Evolutionary conservation across 495 filamentous ascomycete genomes (phyloP), one percentile per base, ranked within the genome.

Genomic region (Darksidea phi): DNA sequence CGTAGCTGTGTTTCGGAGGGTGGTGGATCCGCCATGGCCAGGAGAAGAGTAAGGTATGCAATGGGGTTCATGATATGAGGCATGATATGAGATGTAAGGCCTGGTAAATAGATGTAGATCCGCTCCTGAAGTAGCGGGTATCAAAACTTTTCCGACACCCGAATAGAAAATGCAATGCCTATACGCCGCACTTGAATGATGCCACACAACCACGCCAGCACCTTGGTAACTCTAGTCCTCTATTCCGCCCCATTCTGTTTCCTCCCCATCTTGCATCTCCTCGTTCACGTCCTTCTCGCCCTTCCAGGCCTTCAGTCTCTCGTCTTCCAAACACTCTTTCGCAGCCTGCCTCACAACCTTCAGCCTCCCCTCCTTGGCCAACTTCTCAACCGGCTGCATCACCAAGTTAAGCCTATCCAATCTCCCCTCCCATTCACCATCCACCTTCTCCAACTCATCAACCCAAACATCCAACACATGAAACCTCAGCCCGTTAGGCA

Each of bases 381-480:
- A 59, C 64, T 66, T 79, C 75, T 78, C 76, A 68, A 91, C 70
- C 2, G 87, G 88, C 70, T 73, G 69, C 69, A 92, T 61, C 45
- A 91, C 63, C 50, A 73, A 6, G 13, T 43, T 20, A 6, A 43
- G 41, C 13, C 3, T 43, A 15, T 43, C 41, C 41, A n/a, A 15
- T 13, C 15, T 43, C 41, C 41, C 41, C 41, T 15, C 18, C 41
- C 41, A 43, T n/a, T 82, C 74, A 25, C 81, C 85, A 25, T 87
- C 87, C n/a, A 78, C 76, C 41, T 81, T 83, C 46, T 87, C 87
- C 10, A 82, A 74, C 24, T 79, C 83, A 56, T 88, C 87, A 36
- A 95, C 79, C 82, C 89, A 99, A 37, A 97, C 82, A 79, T 99
- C 94, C 59, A 93, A 70, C 20, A 96, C 79, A 74, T 99, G 94